phyloP scores from a whole-genome alignment of 225 moss, liverwort and hornwort species.

The Sphagnum tenellum region DNA sequence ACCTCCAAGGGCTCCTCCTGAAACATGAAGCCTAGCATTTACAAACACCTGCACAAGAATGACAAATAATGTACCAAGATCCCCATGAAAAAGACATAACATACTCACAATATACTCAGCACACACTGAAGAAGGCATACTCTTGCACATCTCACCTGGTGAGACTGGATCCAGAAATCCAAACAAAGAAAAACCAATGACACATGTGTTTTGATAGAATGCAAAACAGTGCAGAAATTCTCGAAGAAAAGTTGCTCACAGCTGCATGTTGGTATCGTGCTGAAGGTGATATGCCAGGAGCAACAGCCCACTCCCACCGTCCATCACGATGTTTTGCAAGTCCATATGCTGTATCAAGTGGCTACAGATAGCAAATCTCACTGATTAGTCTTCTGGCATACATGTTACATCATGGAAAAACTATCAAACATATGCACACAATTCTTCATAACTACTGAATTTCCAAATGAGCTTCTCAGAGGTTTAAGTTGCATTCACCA shows the following conservation, averaged over 20 bases:
- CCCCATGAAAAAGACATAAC: background rate
- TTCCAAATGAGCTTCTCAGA: no score
- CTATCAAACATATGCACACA: background rate
- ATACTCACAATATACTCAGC: background rate
- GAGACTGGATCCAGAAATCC: background rate
- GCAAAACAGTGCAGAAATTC: background rate
- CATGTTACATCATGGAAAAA: background rate
- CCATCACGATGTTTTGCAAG: slow-evolving; percentile 72
- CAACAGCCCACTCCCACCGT: slow-evolving; percentile 70
- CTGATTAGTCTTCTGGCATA: background rate
- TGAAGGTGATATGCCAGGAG: slow-evolving; percentile 67
- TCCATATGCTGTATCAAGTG: slow-evolving; percentile 59
- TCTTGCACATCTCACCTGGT: background rate
- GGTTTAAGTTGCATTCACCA: no score
- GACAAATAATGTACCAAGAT: background rate
- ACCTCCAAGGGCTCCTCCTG: slow-evolving; percentile 66
- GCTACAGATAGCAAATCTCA: slow-evolving; percentile 21
- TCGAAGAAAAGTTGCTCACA: slow-evolving; percentile 17
- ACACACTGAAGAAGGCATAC: no score
- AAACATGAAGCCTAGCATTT: slow-evolving; percentile 60
- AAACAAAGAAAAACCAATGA: background rate
- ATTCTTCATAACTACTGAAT: no score
- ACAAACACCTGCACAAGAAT: slow-evolving; percentile 44
- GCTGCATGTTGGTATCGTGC: slow-evolving; percentile 68
- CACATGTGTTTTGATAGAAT: background rate